Evolutionary conservation across 495 filamentous ascomycete genomes (phyloP).

Genomic region (Recurvomyces mirabilis): DNA sequence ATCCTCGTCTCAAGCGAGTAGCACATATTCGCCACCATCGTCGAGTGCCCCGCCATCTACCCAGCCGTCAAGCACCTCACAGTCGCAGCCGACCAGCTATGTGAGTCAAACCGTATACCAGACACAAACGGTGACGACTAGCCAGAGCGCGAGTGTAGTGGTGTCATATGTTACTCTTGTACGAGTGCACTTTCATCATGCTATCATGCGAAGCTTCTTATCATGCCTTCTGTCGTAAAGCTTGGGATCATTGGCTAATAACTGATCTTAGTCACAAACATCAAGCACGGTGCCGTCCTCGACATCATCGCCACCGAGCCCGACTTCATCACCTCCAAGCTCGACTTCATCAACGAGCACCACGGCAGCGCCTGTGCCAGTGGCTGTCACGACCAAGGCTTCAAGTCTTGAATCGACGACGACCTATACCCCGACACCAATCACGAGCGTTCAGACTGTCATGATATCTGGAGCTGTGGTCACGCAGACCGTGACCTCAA

Average conservation of each 20-base stretch:
- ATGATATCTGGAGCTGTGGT: constrained; percentile 8
- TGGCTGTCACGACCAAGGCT: too few species aligned
- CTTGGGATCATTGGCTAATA: too few species aligned
- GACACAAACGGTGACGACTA: constrained; percentile 16
- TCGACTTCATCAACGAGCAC: neutral
- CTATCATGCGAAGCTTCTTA: constrained; percentile 7
- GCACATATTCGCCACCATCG: constrained; percentile 1
- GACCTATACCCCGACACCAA: constrained; percentile 1
- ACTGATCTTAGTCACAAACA: constrained; percentile 2
- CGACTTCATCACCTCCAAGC: neutral
- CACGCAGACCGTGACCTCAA: constrained; percentile 18
- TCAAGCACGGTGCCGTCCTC: neutral
- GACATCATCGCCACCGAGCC: neutral
- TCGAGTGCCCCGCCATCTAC: constrained; percentile 2
- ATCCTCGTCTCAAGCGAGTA: neutral
- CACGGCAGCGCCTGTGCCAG: too few species aligned
- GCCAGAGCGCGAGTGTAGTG: constrained; percentile 10
- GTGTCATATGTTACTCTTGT: constrained; percentile 20
- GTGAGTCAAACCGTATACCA: constrained; percentile 17
- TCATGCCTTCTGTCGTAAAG: neutral
- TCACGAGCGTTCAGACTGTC: constrained; percentile 12
- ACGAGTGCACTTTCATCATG: constrained; percentile 18
- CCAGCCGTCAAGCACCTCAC: constrained; percentile 8
- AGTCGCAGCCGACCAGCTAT: constrained; percentile 6
- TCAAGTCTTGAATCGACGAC: too few species aligned